Evolutionary conservation across 352 stramenopile species (phyloP).

Genomic region (Globisporangium ultimum): DNA sequence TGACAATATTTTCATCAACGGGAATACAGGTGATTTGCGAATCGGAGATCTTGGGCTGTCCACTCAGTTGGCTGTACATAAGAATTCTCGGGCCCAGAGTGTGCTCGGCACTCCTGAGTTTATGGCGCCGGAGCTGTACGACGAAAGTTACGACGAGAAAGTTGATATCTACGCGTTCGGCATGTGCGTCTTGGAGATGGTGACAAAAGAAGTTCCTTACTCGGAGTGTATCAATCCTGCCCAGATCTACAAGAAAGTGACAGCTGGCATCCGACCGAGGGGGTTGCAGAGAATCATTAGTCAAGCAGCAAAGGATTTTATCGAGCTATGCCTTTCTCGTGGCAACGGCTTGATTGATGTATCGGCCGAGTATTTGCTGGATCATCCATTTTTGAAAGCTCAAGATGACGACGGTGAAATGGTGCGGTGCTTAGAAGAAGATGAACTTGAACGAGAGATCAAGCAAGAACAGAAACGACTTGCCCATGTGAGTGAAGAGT

Average conservation of each 20-base stretch:
- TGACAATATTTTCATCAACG: conserved; percentile 99
- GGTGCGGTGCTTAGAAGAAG: conserved; percentile 68
- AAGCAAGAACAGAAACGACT: conserved; percentile 46
- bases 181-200: conserved; percentile 99
- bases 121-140: conserved; percentile 99
- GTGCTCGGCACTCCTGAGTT: conserved; percentile 99
- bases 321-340: conserved; percentile 78
- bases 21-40: conserved; percentile 95
- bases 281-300: conserved; percentile 73
- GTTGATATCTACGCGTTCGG: conserved; percentile 98
- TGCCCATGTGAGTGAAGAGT: conserved; percentile 53
- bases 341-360: conserved; percentile 80
- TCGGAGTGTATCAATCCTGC: conserved; percentile 92
- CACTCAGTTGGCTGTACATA: conserved; percentile 77
- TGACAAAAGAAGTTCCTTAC: conserved; percentile 98
- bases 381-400: conserved; percentile 73
- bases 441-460: conserved; percentile 54
- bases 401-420: conserved; percentile 80
- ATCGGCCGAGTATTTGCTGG: conserved; percentile 72
- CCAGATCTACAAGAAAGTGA: conserved; percentile 92
- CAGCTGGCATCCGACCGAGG: conserved; percentile 71
- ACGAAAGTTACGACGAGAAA: conserved; percentile 98
- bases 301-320: conserved; percentile 74
- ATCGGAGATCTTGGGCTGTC: conserved; percentile 97
- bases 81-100: conserved; percentile 80